Percentiles rank a stretch among this genome's conserved stretches.
These are phyloP conservation scores for Globisporangium megalacanthum DNA, from an alignment of 352 stramenopile species.

Conservation along the genomic window DNA sequence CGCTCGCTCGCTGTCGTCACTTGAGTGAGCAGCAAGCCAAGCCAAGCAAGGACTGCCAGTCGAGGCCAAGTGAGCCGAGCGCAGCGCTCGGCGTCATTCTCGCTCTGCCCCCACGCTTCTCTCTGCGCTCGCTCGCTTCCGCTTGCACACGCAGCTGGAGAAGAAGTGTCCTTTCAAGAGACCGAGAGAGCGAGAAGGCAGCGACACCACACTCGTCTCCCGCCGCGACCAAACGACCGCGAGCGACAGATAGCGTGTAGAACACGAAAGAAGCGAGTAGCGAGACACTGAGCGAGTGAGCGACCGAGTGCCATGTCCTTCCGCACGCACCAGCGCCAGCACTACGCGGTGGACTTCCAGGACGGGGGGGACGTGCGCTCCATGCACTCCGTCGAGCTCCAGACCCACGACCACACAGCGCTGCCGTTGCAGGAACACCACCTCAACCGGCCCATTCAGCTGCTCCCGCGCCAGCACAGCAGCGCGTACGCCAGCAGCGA, in stretches of 20 bases:
- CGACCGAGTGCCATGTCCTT: slow-evolving; percentile 1
- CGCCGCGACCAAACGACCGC: neutral
- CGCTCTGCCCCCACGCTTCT: no score
- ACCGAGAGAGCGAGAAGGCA: no score
- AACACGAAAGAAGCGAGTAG: neutral
- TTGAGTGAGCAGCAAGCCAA: neutral
- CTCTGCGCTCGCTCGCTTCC: no score
- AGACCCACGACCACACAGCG: slow-evolving; percentile 4
- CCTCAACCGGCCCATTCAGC: slow-evolving; percentile 10
- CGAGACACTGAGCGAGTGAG: neutral
- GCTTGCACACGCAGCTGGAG: no score
- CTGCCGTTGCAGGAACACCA: slow-evolving; percentile 14
- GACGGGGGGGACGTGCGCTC: slow-evolving; percentile 16
- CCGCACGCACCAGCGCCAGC: slow-evolving; percentile 5
- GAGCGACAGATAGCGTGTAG: neutral
- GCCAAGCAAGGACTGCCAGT: neutral
- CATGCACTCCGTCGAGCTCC: slow-evolving; percentile 10
- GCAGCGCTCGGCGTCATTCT: no score
- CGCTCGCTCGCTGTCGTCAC: neutral
- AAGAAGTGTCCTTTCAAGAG: no score
- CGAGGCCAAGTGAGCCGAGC: no score
- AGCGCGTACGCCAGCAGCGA: neutral
- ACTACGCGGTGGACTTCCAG: slow-evolving; percentile 11
- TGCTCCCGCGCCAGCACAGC: neutral
- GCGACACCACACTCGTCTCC: neutral